These are phyloP conservation scores for Candida labiduridarum DNA, from an alignment of 1,139 yeast genomes.

Conservation along the genomic window DNA sequence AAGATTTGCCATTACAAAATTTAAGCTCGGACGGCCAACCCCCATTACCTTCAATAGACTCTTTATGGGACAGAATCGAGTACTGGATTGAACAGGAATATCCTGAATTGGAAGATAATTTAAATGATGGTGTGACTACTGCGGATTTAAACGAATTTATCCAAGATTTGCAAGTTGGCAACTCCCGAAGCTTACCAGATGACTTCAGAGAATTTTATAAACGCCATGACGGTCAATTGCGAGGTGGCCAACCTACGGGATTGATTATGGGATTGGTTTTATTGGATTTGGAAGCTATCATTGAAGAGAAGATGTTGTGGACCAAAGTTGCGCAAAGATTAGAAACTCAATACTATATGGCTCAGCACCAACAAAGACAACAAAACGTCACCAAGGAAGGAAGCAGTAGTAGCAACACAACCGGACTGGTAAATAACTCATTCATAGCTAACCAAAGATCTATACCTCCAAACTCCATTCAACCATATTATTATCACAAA, in stretches of 20 bases:
- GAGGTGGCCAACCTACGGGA: slow-evolving; percentile 77
- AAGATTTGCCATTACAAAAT: slow-evolving; percentile 43
- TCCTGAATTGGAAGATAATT: slow-evolving; percentile 76
- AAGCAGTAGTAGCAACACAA: slow-evolving; percentile 11
- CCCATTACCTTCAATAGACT: slow-evolving; percentile 69
- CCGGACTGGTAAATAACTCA: slow-evolving; percentile 21
- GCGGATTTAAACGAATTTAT: slow-evolving; percentile 81
- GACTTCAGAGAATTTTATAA: slow-evolving; percentile 77
- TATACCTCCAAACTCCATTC: slow-evolving; percentile 58
- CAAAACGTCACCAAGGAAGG: slow-evolving; percentile 13
- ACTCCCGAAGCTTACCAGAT: slow-evolving; percentile 55
- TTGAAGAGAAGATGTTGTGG: slow-evolving; percentile 76
- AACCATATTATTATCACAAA: slow-evolving; percentile 56
- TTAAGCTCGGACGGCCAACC: slow-evolving; percentile 57
- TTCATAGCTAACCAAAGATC: slow-evolving; percentile 56
- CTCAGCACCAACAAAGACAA: slow-evolving; percentile 32
- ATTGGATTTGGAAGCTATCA: slow-evolving; percentile 69
- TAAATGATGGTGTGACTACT: slow-evolving; percentile 69
- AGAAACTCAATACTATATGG: slow-evolving; percentile 42
- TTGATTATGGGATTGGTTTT: slow-evolving; percentile 70
- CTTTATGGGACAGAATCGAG: slow-evolving; percentile 76
- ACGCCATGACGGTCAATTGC: slow-evolving; percentile 81
- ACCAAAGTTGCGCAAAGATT: slow-evolving; percentile 61
- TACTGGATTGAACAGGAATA: slow-evolving; percentile 75
- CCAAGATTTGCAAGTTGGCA: slow-evolving; percentile 62